phyloP scores from a whole-genome alignment of 83 land plant species.

The Diphasiastrum complanatum region DNA sequence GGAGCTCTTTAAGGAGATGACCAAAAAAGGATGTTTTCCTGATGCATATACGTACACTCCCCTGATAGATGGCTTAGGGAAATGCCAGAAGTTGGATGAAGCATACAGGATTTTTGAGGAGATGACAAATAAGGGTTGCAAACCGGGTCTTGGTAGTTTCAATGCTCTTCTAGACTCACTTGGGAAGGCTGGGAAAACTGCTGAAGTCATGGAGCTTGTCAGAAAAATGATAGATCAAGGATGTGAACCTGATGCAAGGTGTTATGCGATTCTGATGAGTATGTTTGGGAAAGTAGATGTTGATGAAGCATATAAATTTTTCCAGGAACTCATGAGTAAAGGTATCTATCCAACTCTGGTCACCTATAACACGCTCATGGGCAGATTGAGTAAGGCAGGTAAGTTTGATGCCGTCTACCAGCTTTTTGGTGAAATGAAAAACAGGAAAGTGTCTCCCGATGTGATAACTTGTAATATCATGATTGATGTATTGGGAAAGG shows the following conservation, averaged over 20 bases:
- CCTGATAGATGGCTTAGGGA: constrained; percentile 49
- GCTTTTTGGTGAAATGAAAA: constrained; percentile 38
- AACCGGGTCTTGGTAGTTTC: constrained; percentile 40
- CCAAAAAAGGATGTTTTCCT: constrained; percentile 36
- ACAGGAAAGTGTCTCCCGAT: constrained; percentile 41
- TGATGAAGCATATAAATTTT: constrained; percentile 1
- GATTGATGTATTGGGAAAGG: constrained; percentile 51
- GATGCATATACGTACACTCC: constrained; percentile 53
- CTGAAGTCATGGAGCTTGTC: constrained; percentile 36
- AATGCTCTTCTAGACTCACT: constrained; percentile 59
- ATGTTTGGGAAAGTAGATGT: constrained; percentile 1
- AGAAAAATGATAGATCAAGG: constrained; percentile 25
- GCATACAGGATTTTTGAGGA: constrained; percentile 35
- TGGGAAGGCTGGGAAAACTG: constrained; percentile 36
- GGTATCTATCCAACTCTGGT: constrained; percentile 48
- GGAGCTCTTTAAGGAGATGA: constrained; percentile 48
- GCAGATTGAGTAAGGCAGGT: constrained; percentile 36
- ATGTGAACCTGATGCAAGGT: constrained; percentile 1
- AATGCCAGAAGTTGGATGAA: constrained; percentile 40
- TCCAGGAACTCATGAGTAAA: constrained; percentile 1
- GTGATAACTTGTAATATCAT: constrained; percentile 45
- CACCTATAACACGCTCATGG: constrained; percentile 44
- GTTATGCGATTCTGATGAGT: not conserved
- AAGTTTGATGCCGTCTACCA: constrained; percentile 43
- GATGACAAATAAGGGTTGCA: constrained; percentile 42